Base-by-base conservation (phyloP, 2,329 filamentous ascomycete species). In the Penicillium sclerotiorum region DNA sequence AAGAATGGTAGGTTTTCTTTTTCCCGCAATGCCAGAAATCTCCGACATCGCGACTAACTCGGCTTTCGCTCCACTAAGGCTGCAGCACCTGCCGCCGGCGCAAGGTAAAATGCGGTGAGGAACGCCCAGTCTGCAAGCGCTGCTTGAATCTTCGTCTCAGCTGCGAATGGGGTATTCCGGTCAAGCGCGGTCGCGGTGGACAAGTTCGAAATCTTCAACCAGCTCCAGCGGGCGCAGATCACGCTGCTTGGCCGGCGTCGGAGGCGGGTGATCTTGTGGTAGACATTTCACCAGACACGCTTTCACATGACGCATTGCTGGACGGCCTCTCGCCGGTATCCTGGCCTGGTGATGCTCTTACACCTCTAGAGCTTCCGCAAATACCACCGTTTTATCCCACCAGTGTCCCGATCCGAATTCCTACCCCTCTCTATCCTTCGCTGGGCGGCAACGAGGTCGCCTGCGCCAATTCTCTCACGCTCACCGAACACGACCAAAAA, bases 41-140 rank as follows among this genome's bases (percentile, higher is more conserved):
- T 42, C 45, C 38, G 45, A 37, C 9, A 38, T 36, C 46, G 23
- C 21, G 18, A 40, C 35, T 47, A 32, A 40, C 33, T 20, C 27
- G 7, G 27, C n/a, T 20, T 17, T 45, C 20, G 12, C 44, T 43
- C 36, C 40, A 7, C 37, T 17, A 49, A 72, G 70, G 69, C 52
- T 73, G 70, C 61, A 67, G 63, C 48, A 73, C 70, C 46, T 73
- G 70, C 53, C 65, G 66, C 49, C 65, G 63, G 50, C 63, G 66
- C 36, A 68, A 68, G 50, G 66, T 68, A n/a, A 68, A 67, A 59
- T 68, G 66, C 44, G 66, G 64, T 23, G 66, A 68, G 56, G 66
- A 68, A 53, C 64, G 53, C 45, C 70, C 70, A 3, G 43, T 65
- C 17, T 73, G 70, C 46, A 52, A 50, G 21, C 67, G 68, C 37